Evolutionary conservation across 768 basidiomycete genomes (phyloP).

Genomic region (Lyophyllum shimeji): DNA sequence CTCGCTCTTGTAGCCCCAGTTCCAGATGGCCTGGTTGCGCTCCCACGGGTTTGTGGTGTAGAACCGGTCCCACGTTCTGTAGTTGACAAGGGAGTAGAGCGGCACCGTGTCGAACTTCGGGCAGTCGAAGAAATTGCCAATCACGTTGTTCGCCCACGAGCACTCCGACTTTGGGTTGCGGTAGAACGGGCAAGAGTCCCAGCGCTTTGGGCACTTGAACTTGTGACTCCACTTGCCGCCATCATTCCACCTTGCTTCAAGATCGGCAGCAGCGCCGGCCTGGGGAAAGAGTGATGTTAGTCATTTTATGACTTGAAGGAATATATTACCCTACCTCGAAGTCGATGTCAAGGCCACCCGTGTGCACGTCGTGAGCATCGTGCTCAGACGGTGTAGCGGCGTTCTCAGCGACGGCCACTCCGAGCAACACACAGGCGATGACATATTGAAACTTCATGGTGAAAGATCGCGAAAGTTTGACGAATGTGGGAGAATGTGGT

Average conservation of each 20-base stretch:
- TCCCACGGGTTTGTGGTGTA: constrained; percentile 4
- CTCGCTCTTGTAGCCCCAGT: constrained; percentile 3
- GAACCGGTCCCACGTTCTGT: constrained; percentile 5
- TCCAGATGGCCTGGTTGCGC: not conserved
- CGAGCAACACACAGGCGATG: not conserved
- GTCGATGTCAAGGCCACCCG: not conserved
- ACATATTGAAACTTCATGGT: not conserved
- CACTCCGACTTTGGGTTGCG: not conserved
- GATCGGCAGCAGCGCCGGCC: not conserved
- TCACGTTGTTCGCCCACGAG: not conserved
- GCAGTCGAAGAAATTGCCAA: constrained; percentile 2
- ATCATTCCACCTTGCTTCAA: not conserved
- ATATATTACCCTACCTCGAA: not conserved
- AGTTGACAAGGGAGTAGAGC: constrained; percentile 2
- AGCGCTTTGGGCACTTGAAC: not conserved
- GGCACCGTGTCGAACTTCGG: not conserved
- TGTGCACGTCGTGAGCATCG: not conserved
- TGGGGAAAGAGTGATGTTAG: too few relatives aligned
- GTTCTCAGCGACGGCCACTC: not conserved
- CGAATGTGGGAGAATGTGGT: not conserved
- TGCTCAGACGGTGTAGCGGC: not conserved
- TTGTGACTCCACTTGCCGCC: not conserved
- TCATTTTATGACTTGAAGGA: not conserved
- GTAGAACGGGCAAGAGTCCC: constrained; percentile 1
- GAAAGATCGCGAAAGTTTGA: not conserved